Evolutionary conservation across 2,329 filamentous ascomycete species (phyloP), one percentile per base, ranked within the genome.

Genomic region (Endocalyx cinctus): DNA sequence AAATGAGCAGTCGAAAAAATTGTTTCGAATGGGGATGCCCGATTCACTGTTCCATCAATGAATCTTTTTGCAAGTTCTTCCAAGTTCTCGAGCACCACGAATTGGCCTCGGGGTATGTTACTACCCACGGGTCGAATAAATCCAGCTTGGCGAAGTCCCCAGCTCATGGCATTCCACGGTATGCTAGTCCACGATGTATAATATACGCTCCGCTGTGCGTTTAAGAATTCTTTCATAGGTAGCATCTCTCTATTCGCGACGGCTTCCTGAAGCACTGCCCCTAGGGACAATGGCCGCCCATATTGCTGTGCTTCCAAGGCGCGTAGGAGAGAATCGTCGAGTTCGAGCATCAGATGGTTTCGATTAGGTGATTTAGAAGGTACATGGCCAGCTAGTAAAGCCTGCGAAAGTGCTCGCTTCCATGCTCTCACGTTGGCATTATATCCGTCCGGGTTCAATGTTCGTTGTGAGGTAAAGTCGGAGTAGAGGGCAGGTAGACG

Each of bases 401-500:
- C 83, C 32, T 76, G 69, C n/a, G 77, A 72, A 26, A 95, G 70
- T 3, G 80, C 87, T 25, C 75, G 74, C 37, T 82, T 78, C 88
- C 88, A 95, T 33, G 87, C 85, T 6, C 73, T 64, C 26, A 87
- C 69, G 57, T 95, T 95, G 27, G 87, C 86, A 14, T 70, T 65
- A 64, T 87, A 95, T 50, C 87, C 87, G 57, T 94, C 87, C 1
- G 87, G 86, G 54, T 95, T 94, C 15, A 84, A 77, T 25, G 74
- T 77, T 49, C 74, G 74, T 47, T 90, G 87, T 5, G 77, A 63
- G 23, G 78, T 70, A 54, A 95, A 94, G 58, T 95, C 88, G 29
- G 87, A 89, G 64, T 94, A 95, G 28, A 95, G 78, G 5, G 87
- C 89, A 10, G 86, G 81, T 10, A 95, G 72, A 31, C 88, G 84